Percentiles rank a stretch among this genome's conserved stretches.
Conservation (phyloP, 2,329 filamentous ascomycete genomes). For the Aspergillus aculeatus region DNA sequence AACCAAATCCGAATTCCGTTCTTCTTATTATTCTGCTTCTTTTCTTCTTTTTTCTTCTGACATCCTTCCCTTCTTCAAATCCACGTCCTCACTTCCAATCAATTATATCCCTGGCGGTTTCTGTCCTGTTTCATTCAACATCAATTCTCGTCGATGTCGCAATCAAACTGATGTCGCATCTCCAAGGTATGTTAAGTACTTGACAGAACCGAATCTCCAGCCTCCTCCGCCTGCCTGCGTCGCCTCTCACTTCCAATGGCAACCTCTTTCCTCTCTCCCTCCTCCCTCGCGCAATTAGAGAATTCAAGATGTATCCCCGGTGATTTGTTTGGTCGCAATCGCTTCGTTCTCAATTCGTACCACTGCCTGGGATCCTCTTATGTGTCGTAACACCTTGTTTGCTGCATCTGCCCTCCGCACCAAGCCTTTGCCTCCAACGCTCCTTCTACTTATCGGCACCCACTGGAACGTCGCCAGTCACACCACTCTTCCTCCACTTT, state of each 20-base stretch:
- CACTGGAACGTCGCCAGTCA: conserved; percentile 3
- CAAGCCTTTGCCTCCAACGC: conserved; percentile 24
- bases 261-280: neutral
- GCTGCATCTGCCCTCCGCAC: conserved; percentile 17
- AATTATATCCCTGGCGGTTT: neutral
- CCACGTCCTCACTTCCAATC: neutral
- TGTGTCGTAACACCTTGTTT: conserved; percentile 23
- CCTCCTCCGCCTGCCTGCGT: neutral
- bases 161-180: conserved; percentile 20
- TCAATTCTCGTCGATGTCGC: neutral
- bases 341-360: neutral
- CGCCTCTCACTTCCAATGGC: neutral
- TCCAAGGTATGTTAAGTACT: conserved; percentile 17
- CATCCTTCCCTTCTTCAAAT: neutral
- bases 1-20: neutral
- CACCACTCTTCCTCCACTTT: conserved; percentile 2
- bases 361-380: neutral
- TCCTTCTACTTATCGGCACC: conserved; percentile 16
- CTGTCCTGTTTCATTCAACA: neutral
- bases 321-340: neutral
- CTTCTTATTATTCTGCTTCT: conserved; percentile 6
- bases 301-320: neutral
- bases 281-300: neutral
- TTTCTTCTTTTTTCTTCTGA: neutral
- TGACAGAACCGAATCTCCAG: neutral